Evolutionary conservation across 2,329 filamentous ascomycete species (phyloP).

Genomic region (Rhexocercosporidium sp.): DNA sequence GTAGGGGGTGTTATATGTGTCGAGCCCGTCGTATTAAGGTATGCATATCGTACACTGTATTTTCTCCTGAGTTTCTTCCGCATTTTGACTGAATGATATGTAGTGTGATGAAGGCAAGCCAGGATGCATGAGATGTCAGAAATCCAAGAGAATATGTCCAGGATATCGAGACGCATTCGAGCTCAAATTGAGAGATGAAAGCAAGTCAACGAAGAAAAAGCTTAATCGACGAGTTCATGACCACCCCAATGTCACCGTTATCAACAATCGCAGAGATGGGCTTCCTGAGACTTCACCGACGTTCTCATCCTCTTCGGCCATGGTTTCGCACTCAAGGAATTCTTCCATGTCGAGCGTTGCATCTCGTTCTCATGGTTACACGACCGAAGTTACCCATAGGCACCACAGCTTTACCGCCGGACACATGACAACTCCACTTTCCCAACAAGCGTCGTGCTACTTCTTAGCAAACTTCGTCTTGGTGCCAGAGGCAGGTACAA

Average conservation of each 20-base stretch:
- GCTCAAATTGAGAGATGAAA: slow-evolving; percentile 70
- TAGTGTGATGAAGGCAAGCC: slow-evolving; percentile 71
- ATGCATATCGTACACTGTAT: neutral
- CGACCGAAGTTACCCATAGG: slow-evolving; percentile 44
- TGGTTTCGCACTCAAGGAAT: slow-evolving; percentile 15
- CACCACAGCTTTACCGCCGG: slow-evolving; percentile 39
- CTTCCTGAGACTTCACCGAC: neutral
- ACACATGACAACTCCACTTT: slow-evolving; percentile 51
- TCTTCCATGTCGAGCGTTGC: slow-evolving; percentile 19
- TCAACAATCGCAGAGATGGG: neutral
- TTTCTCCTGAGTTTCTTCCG: neutral
- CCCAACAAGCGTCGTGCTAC: slow-evolving; percentile 61
- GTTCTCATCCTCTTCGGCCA: neutral
- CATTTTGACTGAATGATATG: neutral
- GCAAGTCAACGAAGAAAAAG: slow-evolving; percentile 70
- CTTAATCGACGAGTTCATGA: slow-evolving; percentile 58
- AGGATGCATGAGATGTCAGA: slow-evolving; percentile 66
- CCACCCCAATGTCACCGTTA: slow-evolving; percentile 26
- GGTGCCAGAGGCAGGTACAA: slow-evolving; percentile 55
- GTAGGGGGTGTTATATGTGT: slow-evolving; percentile 73
- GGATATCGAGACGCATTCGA: slow-evolving; percentile 66
- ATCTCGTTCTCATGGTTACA: slow-evolving; percentile 4
- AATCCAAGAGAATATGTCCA: slow-evolving; percentile 65
- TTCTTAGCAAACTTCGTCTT: slow-evolving; percentile 66
- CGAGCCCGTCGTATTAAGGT: slow-evolving; percentile 65